Evolutionary conservation across 2,329 filamentous ascomycete species (phyloP).

Genomic region (Nemania bipapillata): DNA sequence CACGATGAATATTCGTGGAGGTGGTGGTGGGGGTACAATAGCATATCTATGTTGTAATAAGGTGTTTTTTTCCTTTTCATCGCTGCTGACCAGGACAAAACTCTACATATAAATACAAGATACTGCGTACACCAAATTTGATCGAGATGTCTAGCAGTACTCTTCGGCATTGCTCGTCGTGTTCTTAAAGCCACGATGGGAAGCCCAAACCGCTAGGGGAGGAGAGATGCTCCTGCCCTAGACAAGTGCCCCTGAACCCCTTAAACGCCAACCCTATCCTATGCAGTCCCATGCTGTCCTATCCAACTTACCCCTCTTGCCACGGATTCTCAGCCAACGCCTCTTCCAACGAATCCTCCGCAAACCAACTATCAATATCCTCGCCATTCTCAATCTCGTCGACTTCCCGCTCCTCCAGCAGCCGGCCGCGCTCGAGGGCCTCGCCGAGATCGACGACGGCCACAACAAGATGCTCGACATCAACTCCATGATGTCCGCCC

Average conservation of each 20-base stretch:
- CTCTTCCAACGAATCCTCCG: constrained; percentile 36
- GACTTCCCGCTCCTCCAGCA: constrained; percentile 57
- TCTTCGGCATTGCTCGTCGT: too few species aligned
- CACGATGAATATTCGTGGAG: not conserved
- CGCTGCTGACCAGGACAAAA: not conserved
- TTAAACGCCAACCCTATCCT: not conserved
- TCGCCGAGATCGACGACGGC: constrained; percentile 36
- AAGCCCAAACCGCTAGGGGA: too few species aligned
- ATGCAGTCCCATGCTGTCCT: not conserved
- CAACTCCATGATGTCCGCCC: constrained; percentile 40
- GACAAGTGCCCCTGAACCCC: not conserved
- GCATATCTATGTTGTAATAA: not conserved
- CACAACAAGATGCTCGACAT: constrained; percentile 39
- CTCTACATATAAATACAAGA: not conserved
- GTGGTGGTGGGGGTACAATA: not conserved
- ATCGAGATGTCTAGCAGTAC: not conserved
- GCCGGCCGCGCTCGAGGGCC: constrained; percentile 23
- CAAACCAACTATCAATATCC: constrained; percentile 46
- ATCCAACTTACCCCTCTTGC: not conserved
- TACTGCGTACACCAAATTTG: not conserved
- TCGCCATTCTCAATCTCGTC: constrained; percentile 57
- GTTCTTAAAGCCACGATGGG: too few species aligned
- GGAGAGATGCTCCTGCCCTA: not conserved
- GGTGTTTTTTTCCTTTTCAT: not conserved
- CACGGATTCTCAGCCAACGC: not conserved